Evolutionary conservation across 768 basidiomycete species (phyloP), one percentile per base, ranked within the genome.

Genomic region (Phaffia australis): DNA sequence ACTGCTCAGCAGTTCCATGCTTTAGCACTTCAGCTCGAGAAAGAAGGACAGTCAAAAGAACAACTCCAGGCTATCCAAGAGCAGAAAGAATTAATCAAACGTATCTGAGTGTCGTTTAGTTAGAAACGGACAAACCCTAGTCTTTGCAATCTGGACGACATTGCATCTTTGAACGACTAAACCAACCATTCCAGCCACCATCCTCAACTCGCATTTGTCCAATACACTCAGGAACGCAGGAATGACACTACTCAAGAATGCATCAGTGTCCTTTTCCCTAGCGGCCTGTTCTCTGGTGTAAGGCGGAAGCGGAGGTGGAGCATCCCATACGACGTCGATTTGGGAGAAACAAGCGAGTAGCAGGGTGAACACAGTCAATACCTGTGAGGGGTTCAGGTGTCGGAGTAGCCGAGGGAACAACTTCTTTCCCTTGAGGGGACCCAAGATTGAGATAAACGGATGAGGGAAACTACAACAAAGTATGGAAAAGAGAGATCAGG

Each of bases 261-360:
- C 85, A 71, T 94, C 88, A 0, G 91, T 93, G 76, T 94, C 89
- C n/a, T 81, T 80, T 71, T 95, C 92, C 18, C 87, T 82, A 47
- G 87, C 81, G 0, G 83, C 73, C 0, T 81, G 77, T 74, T 70
- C 68, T 35, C 68, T 64, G 11, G 69, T 69, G 52, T 68, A 69
- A n/a, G 50, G 66, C 46, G 60, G 71, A 57, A 74, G 71, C 88
- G 94, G 47, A 88, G 82, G 21, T 87, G 83, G 83, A 3, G 91
- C 87, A 60, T 88, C 79, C 70, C 81, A 81, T 59, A 98, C 86
- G 21, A 98, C 90, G 74, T 97, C 94, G 64, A 98, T 81, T 75
- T 97, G 92, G 67, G 83, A 84, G 79, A 97, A 98, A 73, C 90
- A 94, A 0, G 93, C 93, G 57, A 95, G 86, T 47, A 98, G 82